Evolutionary conservation across 768 basidiomycete genomes (phyloP).

Genomic region (Suillus hirtellus): DNA sequence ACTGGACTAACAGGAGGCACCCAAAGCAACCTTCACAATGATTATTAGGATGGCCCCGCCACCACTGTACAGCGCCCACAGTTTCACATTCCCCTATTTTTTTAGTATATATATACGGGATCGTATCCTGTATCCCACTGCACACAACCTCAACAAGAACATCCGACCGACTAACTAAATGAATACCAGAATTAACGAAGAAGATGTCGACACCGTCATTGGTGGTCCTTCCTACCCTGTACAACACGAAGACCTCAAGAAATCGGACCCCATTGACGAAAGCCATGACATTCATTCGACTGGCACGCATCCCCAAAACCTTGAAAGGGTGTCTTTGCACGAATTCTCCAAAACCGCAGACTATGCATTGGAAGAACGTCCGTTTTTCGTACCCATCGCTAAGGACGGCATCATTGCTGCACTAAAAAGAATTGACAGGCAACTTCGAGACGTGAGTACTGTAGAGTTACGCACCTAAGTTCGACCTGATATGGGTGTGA

Average conservation of each 20-base stretch:
- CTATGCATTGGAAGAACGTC: constrained; percentile 54
- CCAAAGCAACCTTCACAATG: too few relatives aligned
- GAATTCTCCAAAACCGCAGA: constrained; percentile 51
- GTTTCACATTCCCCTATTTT: too few relatives aligned
- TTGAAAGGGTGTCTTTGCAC: constrained; percentile 21
- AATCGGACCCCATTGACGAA: constrained; percentile 18
- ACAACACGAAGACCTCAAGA: constrained; percentile 27
- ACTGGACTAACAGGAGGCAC: too few relatives aligned
- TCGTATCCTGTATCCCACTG: too few relatives aligned
- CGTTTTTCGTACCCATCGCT: constrained; percentile 71
- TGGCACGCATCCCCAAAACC: constrained; percentile 13
- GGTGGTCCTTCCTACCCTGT: constrained; percentile 35
- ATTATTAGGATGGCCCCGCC: too few relatives aligned
- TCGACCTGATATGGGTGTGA: too few relatives aligned
- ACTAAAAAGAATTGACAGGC: constrained; percentile 64
- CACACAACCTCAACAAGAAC: constrained; percentile 68
- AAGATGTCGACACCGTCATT: constrained; percentile 40
- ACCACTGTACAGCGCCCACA: too few relatives aligned
- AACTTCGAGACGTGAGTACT: constrained; percentile 56
- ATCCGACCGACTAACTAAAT: constrained; percentile 9
- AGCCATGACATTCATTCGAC: constrained; percentile 17
- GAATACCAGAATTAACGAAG: constrained; percentile 42
- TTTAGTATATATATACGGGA: too few relatives aligned
- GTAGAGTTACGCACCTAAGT: too few relatives aligned
- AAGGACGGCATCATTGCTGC: constrained; percentile 69